Evolutionary conservation across 2,329 filamentous ascomycete species (phyloP), one percentile per base, ranked within the genome.

Genomic region (Alternaria sp.): DNA sequence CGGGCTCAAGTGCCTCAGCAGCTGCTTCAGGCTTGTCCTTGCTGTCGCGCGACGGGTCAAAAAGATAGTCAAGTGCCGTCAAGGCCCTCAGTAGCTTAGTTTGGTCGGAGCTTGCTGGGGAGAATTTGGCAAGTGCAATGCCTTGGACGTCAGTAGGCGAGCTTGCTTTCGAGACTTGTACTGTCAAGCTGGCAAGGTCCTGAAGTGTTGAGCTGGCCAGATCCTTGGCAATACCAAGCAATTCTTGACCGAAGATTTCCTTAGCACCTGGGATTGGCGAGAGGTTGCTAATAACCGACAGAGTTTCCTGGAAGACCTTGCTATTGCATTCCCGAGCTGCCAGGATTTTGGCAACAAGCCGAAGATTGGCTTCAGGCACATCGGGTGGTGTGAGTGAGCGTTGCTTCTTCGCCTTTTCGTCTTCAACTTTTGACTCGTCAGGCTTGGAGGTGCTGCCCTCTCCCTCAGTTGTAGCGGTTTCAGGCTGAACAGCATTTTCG

Each of bases 271-370:
- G 93, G 60, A 99, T 95, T 37, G 91, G 89, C 5, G 93, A 98
- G 41, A 99, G 85, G 72, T 98, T 97, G 81, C 97, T 98, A 82
- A 99, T 97, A n/a, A 96, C 96, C 14, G 94, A 95, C 53, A 99
- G 86, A 0, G 95, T 98, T 77, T 98, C 96, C 74, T 95, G 91
- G 84, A 99, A 99, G 0, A 95, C 98, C 82, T 97, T 97, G 63
- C 92, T 93, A 73, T 92, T 97, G 80, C 95, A 99, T 78, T 99
- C 95, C 48, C 93, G 90, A 62, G 94, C 94, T 41, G 96, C 92
- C 66, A 99, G 91, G 56, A 99, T 97, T 75, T 95, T 95, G 68
- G 98, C 91, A n/a, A 99, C 93, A 56, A 98, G 83, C 58, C 91
- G 91, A 56, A 99, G 85, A 74, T 98, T 97, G 73, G 93, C 86